These are phyloP conservation scores for Xylaria intraflava DNA, from an alignment of 495 filamentous ascomycete genomes.

Conservation along the genomic window DNA sequence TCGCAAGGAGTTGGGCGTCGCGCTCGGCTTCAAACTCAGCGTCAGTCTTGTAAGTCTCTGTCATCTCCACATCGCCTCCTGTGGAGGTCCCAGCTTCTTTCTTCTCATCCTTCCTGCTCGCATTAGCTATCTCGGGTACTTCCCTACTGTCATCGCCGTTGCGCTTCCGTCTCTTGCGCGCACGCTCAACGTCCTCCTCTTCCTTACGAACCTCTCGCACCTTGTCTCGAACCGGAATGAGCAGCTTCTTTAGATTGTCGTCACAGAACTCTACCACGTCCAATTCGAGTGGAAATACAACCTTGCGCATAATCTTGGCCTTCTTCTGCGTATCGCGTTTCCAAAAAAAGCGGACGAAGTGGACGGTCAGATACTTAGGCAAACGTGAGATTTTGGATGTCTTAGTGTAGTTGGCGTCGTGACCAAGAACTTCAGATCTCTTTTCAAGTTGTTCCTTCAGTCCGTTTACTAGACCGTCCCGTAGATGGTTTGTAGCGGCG, in stretches of 20 bases:
- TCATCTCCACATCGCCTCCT: conserved; percentile 64
- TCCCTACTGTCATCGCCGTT: conserved; percentile 57
- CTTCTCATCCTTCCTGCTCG: conserved; percentile 25
- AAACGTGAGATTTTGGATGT: conserved; percentile 78
- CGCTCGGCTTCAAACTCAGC: conserved; percentile 84
- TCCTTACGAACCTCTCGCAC: conserved; percentile 94
- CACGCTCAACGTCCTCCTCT: conserved; percentile 80
- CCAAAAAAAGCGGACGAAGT: conserved; percentile 99
- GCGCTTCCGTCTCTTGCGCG: conserved; percentile 79
- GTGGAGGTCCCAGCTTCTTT: conserved; percentile 20
- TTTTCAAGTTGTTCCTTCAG: conserved; percentile 90
- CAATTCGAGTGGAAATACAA: conserved; percentile 87
- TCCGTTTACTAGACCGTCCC: conserved; percentile 76
- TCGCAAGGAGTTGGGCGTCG: conserved; percentile 59
- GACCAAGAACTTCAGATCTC: conserved; percentile 65
- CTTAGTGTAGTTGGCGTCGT: conserved; percentile 81
- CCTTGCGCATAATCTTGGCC: conserved; percentile 98
- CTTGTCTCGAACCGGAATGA: conserved; percentile 89
- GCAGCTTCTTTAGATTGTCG: conserved; percentile 71
- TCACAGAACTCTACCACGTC: conserved; percentile 95
- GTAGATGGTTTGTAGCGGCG: conserved; percentile 74
- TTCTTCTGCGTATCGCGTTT: conserved; percentile 91
- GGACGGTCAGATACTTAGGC: conserved; percentile 91
- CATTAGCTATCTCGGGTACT: conserved; percentile 22
- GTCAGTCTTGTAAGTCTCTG: conserved; percentile 79